Evolutionary conservation across 805 yeast genomes (phyloP), one percentile per base, ranked within the genome.

Genomic region (Debaryomyces hansenii): DNA sequence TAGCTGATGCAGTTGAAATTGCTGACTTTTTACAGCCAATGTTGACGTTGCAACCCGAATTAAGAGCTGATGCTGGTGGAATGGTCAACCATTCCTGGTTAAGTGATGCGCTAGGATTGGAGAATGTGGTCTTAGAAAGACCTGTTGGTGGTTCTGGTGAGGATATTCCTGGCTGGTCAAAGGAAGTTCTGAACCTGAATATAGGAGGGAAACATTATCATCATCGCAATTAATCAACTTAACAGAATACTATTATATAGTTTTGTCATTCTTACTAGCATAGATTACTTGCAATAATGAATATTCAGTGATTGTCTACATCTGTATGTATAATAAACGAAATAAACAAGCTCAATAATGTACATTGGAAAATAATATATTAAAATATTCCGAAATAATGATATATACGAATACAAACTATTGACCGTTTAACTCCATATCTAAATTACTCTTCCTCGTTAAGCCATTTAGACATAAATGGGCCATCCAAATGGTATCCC

Each of bases 61-160:
- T 69, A 45, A 76, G 99, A 53, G 92, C 92, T 11, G 99, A 94
- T 69, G 98, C 98, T 1, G 99, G 98, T 15, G 97, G 97, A 3
- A 79, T 90, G 83, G 82, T 88, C 2, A 86, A 89, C 58, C 96
- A 90, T 63, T 83, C 85, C 10, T 90, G 97, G 97, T 62, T 80
- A 40, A 75, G 78, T 52, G 96, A 88, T 60, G 90, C 92, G 0
- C 64, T 80, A 29, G 95, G 95, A 0, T 74, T 86, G 62, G 94
- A 87, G 47, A 75, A 83, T 55, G 80, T 87, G 11, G 70, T 66
- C 3, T 69, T 87, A 4, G 97, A 88, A 58, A 75, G 97, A 54
- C 84, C 84, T 27, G 77, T 84, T 5, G 89, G 90, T 27, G 85
- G 87, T 0, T 67, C 82, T n/a, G 97, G 97, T 28, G 84, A 80